Conservation (phyloP, 805 yeast species). For the Candida argentea region DNA sequence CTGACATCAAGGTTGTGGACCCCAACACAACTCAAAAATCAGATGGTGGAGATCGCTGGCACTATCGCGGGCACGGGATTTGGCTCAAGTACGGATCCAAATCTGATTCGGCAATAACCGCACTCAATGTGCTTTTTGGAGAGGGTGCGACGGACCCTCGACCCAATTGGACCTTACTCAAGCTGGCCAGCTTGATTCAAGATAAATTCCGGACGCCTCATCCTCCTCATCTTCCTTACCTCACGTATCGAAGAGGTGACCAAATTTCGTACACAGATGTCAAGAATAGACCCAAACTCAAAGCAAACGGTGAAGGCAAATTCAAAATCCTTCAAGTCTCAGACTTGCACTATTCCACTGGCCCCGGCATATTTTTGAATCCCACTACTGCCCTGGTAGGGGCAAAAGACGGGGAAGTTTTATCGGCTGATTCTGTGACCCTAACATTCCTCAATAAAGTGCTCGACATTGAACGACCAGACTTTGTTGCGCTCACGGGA, state of each 20-base stretch:
- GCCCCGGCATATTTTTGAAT: conserved; percentile 71
- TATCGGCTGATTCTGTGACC: conserved; percentile 81
- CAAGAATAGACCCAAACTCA: conserved; percentile 21
- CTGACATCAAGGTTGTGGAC: too few species aligned
- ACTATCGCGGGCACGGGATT: conserved; percentile 34
- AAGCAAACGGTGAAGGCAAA: conserved; percentile 32
- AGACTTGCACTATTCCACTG: conserved; percentile 85
- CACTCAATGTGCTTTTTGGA: conserved; percentile 64
- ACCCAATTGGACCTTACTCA: conserved; percentile 48
- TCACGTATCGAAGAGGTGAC: conserved; percentile 28
- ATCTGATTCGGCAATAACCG: conserved; percentile 35
- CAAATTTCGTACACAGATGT: conserved; percentile 16
- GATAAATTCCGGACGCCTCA: too few species aligned
- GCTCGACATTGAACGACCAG: conserved; percentile 70
- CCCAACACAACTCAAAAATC: too few species aligned
- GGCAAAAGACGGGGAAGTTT: too few species aligned
- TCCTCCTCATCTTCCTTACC: conserved; percentile 20
- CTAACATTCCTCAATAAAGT: conserved; percentile 48
- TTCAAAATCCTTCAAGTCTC: conserved; percentile 85
- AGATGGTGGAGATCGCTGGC: conserved; percentile 45
- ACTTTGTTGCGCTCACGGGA: conserved; percentile 79
- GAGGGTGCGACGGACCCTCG: conserved; percentile 68
- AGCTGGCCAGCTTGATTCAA: conserved; percentile 7
- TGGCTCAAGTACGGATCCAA: conserved; percentile 50
- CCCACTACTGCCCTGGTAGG: conserved; percentile 34